Evolutionary conservation across 495 filamentous ascomycete species (phyloP).

Genomic region (Xylaria bambusicola): DNA sequence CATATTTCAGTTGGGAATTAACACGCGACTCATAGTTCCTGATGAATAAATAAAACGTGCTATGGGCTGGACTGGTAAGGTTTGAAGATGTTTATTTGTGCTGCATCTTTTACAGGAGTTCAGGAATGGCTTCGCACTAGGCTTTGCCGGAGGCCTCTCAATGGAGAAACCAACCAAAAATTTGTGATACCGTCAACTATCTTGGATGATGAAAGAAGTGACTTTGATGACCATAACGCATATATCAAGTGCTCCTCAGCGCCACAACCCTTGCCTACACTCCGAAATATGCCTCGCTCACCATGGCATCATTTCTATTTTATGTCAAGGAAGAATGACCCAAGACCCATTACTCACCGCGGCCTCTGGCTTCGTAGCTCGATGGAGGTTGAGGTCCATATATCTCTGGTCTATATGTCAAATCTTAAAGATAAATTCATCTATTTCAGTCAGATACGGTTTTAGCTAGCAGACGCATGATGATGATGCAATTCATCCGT

Average conservation of each 20-base stretch:
- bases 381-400: constrained; percentile 52
- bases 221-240: constrained; percentile 6
- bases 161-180: constrained; percentile 42
- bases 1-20: constrained; percentile 32
- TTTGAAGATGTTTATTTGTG: constrained; percentile 34
- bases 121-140: constrained; percentile 52
- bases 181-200: constrained; percentile 7
- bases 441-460: too few species aligned
- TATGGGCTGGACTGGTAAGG: constrained; percentile 29
- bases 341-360: constrained; percentile 53
- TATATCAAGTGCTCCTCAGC: neutral
- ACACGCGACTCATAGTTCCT: constrained; percentile 66
- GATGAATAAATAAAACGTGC: constrained; percentile 69
- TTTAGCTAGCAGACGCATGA: too few species aligned
- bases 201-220: neutral
- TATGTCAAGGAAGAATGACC: constrained; percentile 49
- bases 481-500: too few species aligned
- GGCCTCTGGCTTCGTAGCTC: constrained; percentile 17
- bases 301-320: constrained; percentile 51
- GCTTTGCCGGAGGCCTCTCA: constrained; percentile 46
- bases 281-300: constrained; percentile 43
- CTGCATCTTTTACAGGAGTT: constrained; percentile 50
- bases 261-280: constrained; percentile 35
- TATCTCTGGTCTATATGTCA: constrained; percentile 45
- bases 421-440: too few species aligned